These are phyloP conservation scores for Lentinula novae-zelandiae DNA, from an alignment of 1,284 basidiomycete species.

Conservation along the genomic window DNA sequence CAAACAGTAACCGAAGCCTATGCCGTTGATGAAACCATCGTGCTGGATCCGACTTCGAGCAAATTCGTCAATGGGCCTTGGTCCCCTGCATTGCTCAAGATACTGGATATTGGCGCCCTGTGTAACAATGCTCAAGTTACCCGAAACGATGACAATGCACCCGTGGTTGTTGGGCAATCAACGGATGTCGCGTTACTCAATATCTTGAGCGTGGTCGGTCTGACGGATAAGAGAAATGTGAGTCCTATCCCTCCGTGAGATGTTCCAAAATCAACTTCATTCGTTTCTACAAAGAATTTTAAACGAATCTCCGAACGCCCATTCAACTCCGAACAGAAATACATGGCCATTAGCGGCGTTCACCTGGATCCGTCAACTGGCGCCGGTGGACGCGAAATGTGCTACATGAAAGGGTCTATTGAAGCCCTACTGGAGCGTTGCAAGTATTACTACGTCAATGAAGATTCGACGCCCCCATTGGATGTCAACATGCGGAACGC, in stretches of 20 bases:
- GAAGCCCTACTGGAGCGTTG: conserved; percentile 85
- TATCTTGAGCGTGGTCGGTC: conserved; percentile 67
- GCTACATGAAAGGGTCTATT: conserved; percentile 92
- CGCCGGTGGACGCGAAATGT: conserved; percentile 54
- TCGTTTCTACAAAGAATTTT: conserved; percentile 50
- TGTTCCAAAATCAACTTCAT: not conserved
- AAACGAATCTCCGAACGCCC: conserved; percentile 76
- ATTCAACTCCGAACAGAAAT: conserved; percentile 92
- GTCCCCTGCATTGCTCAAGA: conserved; percentile 54
- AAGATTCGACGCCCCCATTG: conserved; percentile 77
- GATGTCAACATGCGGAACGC: conserved; percentile 64
- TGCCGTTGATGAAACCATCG: conserved; percentile 77
- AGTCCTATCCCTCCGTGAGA: conserved; percentile 21
- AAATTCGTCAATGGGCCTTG: conserved; percentile 19
- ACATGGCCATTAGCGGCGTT: conserved; percentile 66
- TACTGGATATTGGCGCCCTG: conserved; percentile 62
- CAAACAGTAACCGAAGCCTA: conserved; percentile 92
- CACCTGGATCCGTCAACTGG: conserved; percentile 45
- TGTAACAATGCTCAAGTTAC: conserved; percentile 72
- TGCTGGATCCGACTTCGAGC: conserved; percentile 51
- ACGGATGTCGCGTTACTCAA: conserved; percentile 94
- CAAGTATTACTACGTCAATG: conserved; percentile 83
- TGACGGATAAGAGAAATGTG: conserved; percentile 71
- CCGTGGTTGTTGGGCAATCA: conserved; percentile 71
- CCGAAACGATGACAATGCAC: conserved; percentile 69